Evolutionary conservation across 495 filamentous ascomycete species (phyloP).

Genomic region (Lasiosphaeria ovina): DNA sequence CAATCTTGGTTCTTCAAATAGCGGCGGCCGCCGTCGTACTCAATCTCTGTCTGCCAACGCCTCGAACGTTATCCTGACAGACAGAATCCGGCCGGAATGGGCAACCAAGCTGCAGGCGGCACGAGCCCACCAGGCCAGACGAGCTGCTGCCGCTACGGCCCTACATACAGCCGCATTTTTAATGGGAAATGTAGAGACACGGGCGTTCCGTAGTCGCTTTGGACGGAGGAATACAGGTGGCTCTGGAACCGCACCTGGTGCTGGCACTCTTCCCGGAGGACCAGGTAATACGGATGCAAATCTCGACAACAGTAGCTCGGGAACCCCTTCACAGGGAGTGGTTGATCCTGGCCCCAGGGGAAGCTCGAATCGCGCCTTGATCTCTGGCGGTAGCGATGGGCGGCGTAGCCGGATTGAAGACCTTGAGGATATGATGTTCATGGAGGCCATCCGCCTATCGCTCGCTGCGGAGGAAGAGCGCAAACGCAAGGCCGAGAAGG

Average conservation of each 20-base stretch:
- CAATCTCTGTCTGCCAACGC: conserved; percentile 80
- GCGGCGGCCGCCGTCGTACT: conserved; percentile 55
- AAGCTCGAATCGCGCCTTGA: conserved; percentile 12
- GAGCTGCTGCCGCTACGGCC: conserved; percentile 91
- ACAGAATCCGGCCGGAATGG: conserved; percentile 92
- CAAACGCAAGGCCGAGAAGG: conserved; percentile 75
- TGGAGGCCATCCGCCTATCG: conserved; percentile 88
- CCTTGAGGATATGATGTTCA: conserved; percentile 97
- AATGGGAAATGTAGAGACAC: conserved; percentile 62
- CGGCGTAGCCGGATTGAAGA: conserved; percentile 76
- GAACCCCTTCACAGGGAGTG: conserved; percentile 26
- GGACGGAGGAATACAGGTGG: conserved; percentile 48
- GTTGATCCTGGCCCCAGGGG: conserved; percentile 18
- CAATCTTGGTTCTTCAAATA: conserved; percentile 28
- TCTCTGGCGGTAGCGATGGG: conserved; percentile 31
- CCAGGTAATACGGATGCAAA: conserved; percentile 28
- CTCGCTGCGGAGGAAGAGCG: conserved; percentile 89
- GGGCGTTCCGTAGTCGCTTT: conserved; percentile 46
- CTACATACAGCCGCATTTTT: conserved; percentile 93
- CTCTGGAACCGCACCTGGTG: conserved; percentile 29
- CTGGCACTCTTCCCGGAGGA: conserved; percentile 26
- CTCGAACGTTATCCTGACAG: conserved; percentile 83
- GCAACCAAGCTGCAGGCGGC: conserved; percentile 83
- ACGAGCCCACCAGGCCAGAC: conserved; percentile 74
- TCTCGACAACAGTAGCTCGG: conserved; percentile 31